Percentiles rank a stretch among this genome's conserved stretches.
Conservation (phyloP, 306 rosid species). For the Vigna radiata region DNA sequence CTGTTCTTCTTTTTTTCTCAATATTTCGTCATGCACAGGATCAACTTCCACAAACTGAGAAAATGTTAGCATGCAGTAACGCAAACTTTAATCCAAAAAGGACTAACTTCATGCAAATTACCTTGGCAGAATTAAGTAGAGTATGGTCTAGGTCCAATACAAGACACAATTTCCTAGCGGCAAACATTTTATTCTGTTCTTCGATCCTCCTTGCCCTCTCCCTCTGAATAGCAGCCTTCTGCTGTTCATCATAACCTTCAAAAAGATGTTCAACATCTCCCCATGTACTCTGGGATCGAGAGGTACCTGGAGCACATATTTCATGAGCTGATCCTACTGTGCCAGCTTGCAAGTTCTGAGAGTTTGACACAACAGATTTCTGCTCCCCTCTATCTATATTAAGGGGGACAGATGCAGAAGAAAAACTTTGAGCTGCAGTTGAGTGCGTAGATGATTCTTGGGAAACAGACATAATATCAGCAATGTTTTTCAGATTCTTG, state of each 20-base stretch:
- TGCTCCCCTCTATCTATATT: conserved; percentile 60
- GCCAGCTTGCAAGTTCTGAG: conserved; percentile 56
- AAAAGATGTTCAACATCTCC: conserved; percentile 87
- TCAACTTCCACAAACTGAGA: conserved; percentile 94
- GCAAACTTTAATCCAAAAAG: conserved; percentile 27
- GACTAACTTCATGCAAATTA: conserved; percentile 50
- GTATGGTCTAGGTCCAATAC: conserved; percentile 99
- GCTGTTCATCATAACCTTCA: conserved; percentile 90
- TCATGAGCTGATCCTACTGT: conserved; percentile 54
- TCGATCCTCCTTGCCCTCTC: conserved; percentile 93
- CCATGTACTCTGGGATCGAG: conserved; percentile 73
- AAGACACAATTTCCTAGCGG: conserved; percentile 87
- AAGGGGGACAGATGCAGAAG: conserved; percentile 58
- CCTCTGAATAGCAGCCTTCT: conserved; percentile 93
- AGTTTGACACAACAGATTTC: conserved; percentile 50
- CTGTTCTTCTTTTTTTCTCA: conserved; percentile 90
- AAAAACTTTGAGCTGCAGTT: conserved; percentile 52
- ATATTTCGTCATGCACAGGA: conserved; percentile 87
- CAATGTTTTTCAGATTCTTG: conserved; percentile 81
- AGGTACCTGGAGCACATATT: conserved; percentile 51
- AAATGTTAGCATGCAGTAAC: conserved; percentile 41
- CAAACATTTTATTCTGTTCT: conserved; percentile 96
- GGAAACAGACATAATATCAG: conserved; percentile 78
- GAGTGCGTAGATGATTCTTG: conserved; percentile 59
- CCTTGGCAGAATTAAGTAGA: conserved; percentile 99